Evolutionary conservation across 2,329 filamentous ascomycete species (phyloP).

Genomic region (Trichoderma sp.): DNA sequence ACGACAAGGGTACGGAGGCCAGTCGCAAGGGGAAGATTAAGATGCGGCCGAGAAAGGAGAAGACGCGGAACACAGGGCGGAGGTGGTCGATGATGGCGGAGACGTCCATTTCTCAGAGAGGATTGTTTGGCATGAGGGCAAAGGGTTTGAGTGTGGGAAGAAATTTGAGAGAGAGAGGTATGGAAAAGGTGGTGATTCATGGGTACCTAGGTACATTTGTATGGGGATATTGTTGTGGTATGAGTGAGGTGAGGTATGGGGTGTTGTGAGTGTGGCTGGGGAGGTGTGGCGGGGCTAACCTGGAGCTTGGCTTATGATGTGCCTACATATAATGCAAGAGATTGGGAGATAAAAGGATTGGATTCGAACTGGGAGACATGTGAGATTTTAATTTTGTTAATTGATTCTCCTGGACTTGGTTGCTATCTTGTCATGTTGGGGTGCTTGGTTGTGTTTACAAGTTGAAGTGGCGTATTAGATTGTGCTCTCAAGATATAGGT

Average conservation of each 20-base stretch:
- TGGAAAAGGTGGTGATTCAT: neutral
- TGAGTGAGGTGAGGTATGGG: neutral
- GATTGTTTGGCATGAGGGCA: neutral
- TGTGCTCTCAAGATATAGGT: no score
- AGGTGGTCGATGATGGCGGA: constrained; percentile 33
- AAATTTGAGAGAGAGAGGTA: neutral
- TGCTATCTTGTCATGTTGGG: neutral
- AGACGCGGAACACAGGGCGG: constrained; percentile 30
- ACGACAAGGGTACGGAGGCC: constrained; percentile 33
- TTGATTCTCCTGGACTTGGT: neutral
- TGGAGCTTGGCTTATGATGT: neutral
- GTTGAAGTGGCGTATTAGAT: neutral
- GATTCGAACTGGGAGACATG: no score
- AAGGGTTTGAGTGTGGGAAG: neutral
- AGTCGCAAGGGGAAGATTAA: constrained; percentile 36
- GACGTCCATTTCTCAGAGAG: constrained; percentile 24
- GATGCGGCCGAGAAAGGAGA: constrained; percentile 29
- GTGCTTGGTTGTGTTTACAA: neutral
- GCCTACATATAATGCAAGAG: neutral
- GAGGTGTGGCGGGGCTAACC: neutral
- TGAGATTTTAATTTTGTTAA: neutral
- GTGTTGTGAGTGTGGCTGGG: neutral
- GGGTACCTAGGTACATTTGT: neutral
- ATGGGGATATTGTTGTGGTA: neutral
- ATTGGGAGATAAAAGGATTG: neutral